These are phyloP conservation scores for Leucosporidium scottii DNA, from an alignment of 768 basidiomycete species.

Conservation along the genomic window DNA sequence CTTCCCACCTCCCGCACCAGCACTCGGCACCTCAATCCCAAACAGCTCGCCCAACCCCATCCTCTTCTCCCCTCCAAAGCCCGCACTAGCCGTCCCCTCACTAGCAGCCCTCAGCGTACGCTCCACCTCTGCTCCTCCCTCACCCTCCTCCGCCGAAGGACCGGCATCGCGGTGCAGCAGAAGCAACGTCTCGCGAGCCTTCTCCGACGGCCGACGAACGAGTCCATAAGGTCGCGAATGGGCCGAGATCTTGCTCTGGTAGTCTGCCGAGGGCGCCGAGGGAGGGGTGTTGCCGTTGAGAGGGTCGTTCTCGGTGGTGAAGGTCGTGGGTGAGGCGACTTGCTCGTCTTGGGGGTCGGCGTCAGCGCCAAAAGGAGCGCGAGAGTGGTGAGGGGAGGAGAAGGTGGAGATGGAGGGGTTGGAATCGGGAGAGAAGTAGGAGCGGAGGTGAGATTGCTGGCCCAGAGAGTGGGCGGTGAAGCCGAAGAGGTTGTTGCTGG, in stretches of 20 bases:
- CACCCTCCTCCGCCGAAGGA: not conserved
- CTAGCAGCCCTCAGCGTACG: no score
- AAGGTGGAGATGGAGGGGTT: no score
- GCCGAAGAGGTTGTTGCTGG: no score
- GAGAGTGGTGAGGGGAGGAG: no score
- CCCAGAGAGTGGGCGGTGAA: no score
- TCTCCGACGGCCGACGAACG: not conserved
- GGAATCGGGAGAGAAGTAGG: no score
- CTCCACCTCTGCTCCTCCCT: not conserved
- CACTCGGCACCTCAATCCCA: conserved; percentile 13
- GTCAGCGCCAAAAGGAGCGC: no score
- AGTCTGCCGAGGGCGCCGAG: not conserved
- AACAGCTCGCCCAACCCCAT: conserved; percentile 16
- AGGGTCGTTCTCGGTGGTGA: not conserved
- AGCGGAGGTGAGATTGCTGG: no score
- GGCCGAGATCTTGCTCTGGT: not conserved
- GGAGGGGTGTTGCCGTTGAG: not conserved
- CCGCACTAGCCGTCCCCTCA: not conserved
- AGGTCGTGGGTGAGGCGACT: no score
- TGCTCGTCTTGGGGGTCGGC: no score
- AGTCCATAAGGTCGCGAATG: not conserved
- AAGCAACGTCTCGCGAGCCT: not conserved
- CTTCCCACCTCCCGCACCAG: not conserved
- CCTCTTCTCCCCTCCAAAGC: not conserved
- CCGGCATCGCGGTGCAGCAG: not conserved